Evolutionary conservation across 441 rosid genomes (phyloP).

Genomic region (Melastoma candidum): DNA sequence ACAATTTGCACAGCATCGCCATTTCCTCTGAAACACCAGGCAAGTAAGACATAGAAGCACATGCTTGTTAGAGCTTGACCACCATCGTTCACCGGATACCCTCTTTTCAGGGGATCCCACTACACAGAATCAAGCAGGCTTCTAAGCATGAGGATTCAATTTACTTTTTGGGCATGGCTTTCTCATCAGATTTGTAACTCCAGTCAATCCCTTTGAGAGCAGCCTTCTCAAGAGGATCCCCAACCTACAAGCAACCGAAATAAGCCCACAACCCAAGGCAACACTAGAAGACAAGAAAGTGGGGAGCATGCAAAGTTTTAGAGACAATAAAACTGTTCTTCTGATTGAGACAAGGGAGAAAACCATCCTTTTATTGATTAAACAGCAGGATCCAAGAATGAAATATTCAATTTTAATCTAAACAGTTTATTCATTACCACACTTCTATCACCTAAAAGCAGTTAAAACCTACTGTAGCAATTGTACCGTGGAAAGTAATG

Average conservation of each 20-base stretch:
- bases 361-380: no score
- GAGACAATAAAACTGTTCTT: not conserved
- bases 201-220: constrained; percentile 97
- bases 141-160: constrained; percentile 10
- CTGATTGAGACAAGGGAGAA: no score
- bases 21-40: constrained; percentile 55
- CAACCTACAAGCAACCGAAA: constrained; percentile 46
- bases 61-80: constrained; percentile 1
- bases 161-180: constrained; percentile 94
- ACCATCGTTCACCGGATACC: no score
- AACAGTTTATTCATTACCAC: no score
- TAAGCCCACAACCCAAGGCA: not conserved
- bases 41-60: not conserved
- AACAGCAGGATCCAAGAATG: no score
- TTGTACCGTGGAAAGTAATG: no score
- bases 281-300: constrained; percentile 1
- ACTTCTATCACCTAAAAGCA: no score
- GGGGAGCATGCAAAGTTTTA: not conserved
- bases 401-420: no score
- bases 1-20: constrained; percentile 90
- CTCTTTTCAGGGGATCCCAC: no score
- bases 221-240: constrained; percentile 99
- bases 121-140: constrained; percentile 1
- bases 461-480: no score
- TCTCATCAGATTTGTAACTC: constrained; percentile 98